A percentile compares a stretch with the other conserved stretches of the same genome.
phyloP scores from a whole-genome alignment of 192 early-diverging fungal species.

The Rhizoclosmatium sp. region DNA sequence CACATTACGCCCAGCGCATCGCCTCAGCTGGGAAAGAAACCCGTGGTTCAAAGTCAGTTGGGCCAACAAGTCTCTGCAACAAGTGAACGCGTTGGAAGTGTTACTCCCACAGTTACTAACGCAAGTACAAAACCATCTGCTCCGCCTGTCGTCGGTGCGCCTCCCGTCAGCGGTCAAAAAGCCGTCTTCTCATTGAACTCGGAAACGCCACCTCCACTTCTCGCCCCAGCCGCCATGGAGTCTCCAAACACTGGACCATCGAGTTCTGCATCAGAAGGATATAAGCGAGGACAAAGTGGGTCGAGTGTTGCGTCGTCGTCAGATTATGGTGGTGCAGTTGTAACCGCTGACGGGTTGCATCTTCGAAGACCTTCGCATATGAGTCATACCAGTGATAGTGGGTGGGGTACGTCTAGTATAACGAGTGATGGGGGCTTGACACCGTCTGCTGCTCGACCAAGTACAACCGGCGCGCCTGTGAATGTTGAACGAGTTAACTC shows the following conservation, averaged over 20 bases:
- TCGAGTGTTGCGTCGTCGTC: conserved; percentile 3
- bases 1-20: conserved; percentile 7
- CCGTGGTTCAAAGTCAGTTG: not conserved
- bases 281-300: conserved; percentile 28
- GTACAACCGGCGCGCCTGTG: not conserved
- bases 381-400: conserved; percentile 8
- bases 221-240: not conserved
- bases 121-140: not conserved
- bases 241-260: conserved; percentile 1
- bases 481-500: not conserved
- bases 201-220: not conserved
- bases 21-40: not conserved
- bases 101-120: too few relatives aligned
- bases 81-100: not conserved
- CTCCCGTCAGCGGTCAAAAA: not conserved
- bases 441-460: not conserved
- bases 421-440: not conserved
- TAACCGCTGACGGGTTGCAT: not conserved
- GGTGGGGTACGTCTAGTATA: not conserved
- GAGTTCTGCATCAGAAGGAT: conserved; percentile 16
- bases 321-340: not conserved
- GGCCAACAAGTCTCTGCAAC: not conserved
- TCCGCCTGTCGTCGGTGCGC: not conserved
- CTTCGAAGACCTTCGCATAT: not conserved
- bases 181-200: not conserved